These are phyloP conservation scores for Coniochaeta prunicola DNA, from an alignment of 2,329 filamentous ascomycete genomes.

Conservation along the genomic window DNA sequence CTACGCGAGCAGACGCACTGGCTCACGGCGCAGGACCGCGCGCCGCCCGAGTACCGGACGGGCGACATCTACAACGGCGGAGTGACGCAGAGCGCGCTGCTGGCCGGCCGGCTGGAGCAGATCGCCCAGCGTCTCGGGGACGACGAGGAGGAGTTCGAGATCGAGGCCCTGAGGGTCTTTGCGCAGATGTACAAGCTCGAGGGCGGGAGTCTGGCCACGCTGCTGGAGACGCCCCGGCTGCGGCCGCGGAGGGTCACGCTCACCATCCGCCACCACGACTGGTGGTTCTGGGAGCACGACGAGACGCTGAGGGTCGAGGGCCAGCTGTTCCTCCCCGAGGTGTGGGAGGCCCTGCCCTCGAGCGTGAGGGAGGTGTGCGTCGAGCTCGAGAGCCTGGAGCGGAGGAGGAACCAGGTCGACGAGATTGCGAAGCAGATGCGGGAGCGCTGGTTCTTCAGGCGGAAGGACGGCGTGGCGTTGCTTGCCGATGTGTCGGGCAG, in stretches of 20 bases:
- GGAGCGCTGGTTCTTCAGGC: slow-evolving; percentile 25
- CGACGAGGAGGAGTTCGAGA: slow-evolving; percentile 16
- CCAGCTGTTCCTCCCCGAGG: slow-evolving; percentile 24
- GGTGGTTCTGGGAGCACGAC: slow-evolving; percentile 36
- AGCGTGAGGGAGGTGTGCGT: slow-evolving; percentile 31
- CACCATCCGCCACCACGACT: slow-evolving; percentile 42
- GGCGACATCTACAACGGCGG: neutral
- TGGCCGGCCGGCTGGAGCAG: neutral
- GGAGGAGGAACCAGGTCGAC: slow-evolving; percentile 36
- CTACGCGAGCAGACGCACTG: slow-evolving; percentile 31
- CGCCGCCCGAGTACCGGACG: slow-evolving; percentile 18
- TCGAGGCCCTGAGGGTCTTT: slow-evolving; percentile 30
- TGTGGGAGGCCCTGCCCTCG: slow-evolving; percentile 16
- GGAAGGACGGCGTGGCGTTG: slow-evolving; percentile 22
- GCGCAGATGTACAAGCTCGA: slow-evolving; percentile 34
- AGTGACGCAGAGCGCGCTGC: slow-evolving; percentile 9
- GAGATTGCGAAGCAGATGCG: slow-evolving; percentile 30
- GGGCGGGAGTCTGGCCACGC: slow-evolving; percentile 12
- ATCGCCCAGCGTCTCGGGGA: neutral
- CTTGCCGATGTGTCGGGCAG: slow-evolving; percentile 16
- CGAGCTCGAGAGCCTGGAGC: slow-evolving; percentile 39
- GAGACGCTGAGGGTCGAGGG: slow-evolving; percentile 25
- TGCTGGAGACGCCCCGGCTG: slow-evolving; percentile 22
- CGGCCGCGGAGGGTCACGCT: slow-evolving; percentile 29
- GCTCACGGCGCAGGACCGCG: slow-evolving; percentile 21